Percentiles rank a stretch among this genome's conserved stretches.
These are phyloP conservation scores for Botryotinia globosa DNA, from an alignment of 2,329 filamentous ascomycete genomes.

Conservation along the genomic window DNA sequence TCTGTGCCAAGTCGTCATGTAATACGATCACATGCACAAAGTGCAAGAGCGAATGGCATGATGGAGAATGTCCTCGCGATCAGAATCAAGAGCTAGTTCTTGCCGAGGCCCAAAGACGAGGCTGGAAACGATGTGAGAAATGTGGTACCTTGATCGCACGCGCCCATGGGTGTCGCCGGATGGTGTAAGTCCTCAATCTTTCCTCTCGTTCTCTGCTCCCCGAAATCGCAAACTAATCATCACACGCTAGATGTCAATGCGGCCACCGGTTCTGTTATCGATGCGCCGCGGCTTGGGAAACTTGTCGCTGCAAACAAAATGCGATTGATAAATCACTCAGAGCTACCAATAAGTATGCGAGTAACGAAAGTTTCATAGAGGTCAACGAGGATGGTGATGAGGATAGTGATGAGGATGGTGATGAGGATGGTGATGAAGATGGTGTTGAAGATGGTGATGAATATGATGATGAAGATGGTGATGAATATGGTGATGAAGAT, in stretches of 20 bases:
- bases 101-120: background rate
- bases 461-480: background rate
- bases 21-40: background rate
- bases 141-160: background rate
- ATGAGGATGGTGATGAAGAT: no score
- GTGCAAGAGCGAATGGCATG: slow-evolving; percentile 3
- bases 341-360: background rate
- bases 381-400: background rate
- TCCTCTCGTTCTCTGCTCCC: background rate
- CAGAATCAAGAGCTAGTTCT: background rate
- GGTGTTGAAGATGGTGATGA: background rate
- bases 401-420: background rate
- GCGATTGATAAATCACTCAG: background rate
- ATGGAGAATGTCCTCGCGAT: background rate
- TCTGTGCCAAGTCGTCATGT: background rate
- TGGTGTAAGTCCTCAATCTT: background rate
- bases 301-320: background rate
- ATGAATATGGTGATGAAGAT: no score
- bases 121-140: background rate
- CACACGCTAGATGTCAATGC: background rate
- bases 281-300: background rate
- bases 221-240: background rate
- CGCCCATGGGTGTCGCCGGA: background rate
- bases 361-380: background rate
- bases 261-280: background rate